Base-by-base conservation (phyloP, 2,329 filamentous ascomycete species). In the Kalmusia sp. region DNA sequence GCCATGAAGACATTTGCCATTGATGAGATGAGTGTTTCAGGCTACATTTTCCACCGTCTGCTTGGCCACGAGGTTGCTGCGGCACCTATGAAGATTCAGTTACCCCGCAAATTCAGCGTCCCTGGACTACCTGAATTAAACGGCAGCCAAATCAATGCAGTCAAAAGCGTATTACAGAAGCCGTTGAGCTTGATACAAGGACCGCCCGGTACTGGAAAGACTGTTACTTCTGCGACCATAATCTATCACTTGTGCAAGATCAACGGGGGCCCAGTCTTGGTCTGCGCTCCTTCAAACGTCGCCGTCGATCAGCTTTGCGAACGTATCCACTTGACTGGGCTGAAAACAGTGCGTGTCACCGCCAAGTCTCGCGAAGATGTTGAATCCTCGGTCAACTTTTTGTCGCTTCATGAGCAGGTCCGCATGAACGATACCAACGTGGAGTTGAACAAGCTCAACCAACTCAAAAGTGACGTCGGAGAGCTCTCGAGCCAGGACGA, bases 1-100 rank as follows among this genome's bases (percentile, higher is more conserved):
- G 96, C 95, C 49, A 98, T 99, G 93, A 98, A 97, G 82, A 98
- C 92, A 0, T 99, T 99, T 72, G 95, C 95, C 5, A 87, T 98
- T 38, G 93, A 99, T 65, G 95, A 99, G 76, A 91, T 96, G 89
- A 97, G 93, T 69, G 93, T 99, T 37, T 98, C 95, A 19, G 95
- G 95, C 31, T 99, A 97, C 77, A 96, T 99, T 61, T 99, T 98
- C 80, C 95, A 99, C 74, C 95, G 95, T 62, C 84, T 99, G 19
- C 86, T 99, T 27, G 95, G 95, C 49, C 92, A 98, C 69, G 93
- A 98, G 72, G 95, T 98, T 54, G 92, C 92, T 24, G 87, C 93
- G 33, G 93, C 92, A 46, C 92, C 93, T 5, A 95, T 97, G 88
- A 98, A 97, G 81, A 93, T 92, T 24, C 90, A 91, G 65, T 85